Conservation (phyloP, 768 basidiomycete species). For the Clavulina sp. region DNA sequence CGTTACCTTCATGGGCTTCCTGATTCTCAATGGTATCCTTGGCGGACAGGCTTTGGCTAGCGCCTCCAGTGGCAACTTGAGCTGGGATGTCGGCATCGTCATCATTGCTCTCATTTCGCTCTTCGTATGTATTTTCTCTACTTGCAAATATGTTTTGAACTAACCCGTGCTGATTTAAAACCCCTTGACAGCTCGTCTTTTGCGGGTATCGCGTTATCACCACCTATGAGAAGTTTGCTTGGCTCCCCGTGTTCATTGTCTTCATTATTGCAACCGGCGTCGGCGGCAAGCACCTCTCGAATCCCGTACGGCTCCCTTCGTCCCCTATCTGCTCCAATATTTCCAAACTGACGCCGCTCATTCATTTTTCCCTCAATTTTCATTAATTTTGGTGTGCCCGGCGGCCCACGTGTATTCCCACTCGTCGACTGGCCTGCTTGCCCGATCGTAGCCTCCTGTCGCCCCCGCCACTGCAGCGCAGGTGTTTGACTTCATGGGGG, state of each 20-base stretch:
- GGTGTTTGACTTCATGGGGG: conserved; percentile 49
- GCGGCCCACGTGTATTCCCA: too few relatives aligned
- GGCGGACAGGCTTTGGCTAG: conserved; percentile 50
- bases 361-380: too few relatives aligned
- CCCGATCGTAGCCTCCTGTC: conserved; percentile 22
- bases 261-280: conserved; percentile 55
- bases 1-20: conserved; percentile 41
- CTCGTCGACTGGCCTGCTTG: not conserved
- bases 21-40: conserved; percentile 48
- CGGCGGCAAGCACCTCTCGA: conserved; percentile 50
- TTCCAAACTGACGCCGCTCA: too few relatives aligned
- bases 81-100: conserved; percentile 59
- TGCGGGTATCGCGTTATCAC: not conserved
- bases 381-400: too few relatives aligned
- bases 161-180: not conserved
- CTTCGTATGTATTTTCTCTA: conserved; percentile 23
- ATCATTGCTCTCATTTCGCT: conserved; percentile 56
- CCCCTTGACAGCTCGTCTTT: not conserved
- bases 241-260: conserved; percentile 62
- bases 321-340: too few relatives aligned
- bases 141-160: not conserved
- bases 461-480: conserved; percentile 35
- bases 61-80: conserved; percentile 30
- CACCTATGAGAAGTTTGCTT: conserved; percentile 58
- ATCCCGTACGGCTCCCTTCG: conserved; percentile 6